Evolutionary conservation across 2,329 filamentous ascomycete genomes (phyloP).

Genomic region (Beauveria pseudobassiana): DNA sequence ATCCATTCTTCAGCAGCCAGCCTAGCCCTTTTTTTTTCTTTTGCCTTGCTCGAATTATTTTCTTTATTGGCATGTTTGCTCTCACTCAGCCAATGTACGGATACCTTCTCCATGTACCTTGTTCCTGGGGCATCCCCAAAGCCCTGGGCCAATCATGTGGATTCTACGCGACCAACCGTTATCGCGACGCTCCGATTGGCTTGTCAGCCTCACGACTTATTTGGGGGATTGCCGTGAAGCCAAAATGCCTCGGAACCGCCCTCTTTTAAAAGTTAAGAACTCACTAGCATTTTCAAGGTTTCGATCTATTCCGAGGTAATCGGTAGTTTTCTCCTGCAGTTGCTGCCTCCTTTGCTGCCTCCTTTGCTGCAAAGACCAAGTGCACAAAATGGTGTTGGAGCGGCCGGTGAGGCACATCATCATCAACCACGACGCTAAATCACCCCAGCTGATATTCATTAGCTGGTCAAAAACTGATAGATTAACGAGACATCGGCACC

Average conservation of each 20-base stretch:
- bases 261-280: too few species aligned
- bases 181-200: conserved; percentile 11
- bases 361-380: background rate
- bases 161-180: background rate
- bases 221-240: background rate
- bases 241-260: background rate
- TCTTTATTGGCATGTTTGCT: background rate
- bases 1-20: background rate
- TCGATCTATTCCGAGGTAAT: background rate
- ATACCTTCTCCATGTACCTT: background rate
- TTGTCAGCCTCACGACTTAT: background rate
- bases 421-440: background rate
- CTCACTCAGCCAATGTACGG: background rate
- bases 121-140: background rate
- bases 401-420: background rate
- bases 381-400: background rate
- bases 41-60: too few species aligned
- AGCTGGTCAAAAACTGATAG: too few species aligned
- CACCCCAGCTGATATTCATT: background rate
- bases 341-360: background rate
- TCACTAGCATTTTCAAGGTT: background rate
- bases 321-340: background rate
- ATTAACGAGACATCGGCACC: too few species aligned
- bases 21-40: background rate
- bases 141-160: background rate